phyloP scores from a whole-genome alignment of 257 asterid genomes.

The Nicotiana undulata region DNA sequence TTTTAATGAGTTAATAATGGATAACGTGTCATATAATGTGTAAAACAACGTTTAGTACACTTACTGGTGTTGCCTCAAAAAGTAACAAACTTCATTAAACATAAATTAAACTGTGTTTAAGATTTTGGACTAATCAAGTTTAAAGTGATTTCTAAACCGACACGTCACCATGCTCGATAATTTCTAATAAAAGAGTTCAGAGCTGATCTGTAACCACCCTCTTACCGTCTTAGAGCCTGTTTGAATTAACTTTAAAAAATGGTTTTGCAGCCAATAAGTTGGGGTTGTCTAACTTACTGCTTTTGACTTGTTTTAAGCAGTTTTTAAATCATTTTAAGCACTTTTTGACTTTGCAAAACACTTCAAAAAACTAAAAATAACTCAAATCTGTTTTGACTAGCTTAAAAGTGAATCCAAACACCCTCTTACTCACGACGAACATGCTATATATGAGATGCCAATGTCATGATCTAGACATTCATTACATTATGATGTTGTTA shows the following conservation, averaged over 20 bases:
- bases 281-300: too few species aligned
- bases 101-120: not conserved
- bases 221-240: not conserved
- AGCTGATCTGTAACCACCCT: not conserved
- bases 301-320: too few species aligned
- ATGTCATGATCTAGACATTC: not conserved
- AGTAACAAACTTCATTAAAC: not conserved
- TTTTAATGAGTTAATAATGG: not conserved
- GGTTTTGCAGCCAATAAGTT: too few species aligned
- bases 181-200: not conserved
- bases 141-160: too few species aligned
- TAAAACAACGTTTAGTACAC: not conserved
- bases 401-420: too few species aligned
- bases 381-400: too few species aligned
- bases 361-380: too few species aligned
- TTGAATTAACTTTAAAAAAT: too few species aligned
- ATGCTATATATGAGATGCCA: not conserved
- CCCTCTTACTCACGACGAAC: not conserved
- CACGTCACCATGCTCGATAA: too few species aligned
- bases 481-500: not conserved
- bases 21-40: not conserved
- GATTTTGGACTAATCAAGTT: not conserved
- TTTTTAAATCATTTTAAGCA: too few species aligned
- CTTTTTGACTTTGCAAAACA: too few species aligned
- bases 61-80: not conserved